Conservation (phyloP, 495 filamentous ascomycete genomes). For the Trichocladium antarcticum region DNA sequence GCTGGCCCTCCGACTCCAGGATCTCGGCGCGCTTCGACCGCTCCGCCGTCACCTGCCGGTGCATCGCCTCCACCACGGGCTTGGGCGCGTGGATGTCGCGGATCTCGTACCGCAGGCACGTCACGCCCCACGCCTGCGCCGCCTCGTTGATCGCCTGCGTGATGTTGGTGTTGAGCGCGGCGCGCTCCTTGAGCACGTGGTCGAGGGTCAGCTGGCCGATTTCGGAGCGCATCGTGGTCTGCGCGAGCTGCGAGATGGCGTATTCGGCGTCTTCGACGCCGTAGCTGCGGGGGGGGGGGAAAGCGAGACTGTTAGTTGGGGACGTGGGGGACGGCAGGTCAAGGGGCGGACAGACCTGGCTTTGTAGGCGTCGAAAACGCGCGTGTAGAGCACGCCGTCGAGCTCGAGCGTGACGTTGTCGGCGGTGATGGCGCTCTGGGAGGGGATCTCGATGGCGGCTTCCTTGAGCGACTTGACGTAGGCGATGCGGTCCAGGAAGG, state of each 20-base stretch:
- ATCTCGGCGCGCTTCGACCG: slow-evolving; percentile 95
- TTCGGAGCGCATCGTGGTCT: slow-evolving; percentile 97
- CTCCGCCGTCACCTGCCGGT: slow-evolving; percentile 93
- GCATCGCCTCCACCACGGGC: slow-evolving; percentile 91
- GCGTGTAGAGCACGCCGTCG: slow-evolving; percentile 88
- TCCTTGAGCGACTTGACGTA: slow-evolving; percentile 98
- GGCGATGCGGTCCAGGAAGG: slow-evolving; percentile 88
- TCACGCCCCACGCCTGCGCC: slow-evolving; percentile 89
- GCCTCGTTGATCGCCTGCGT: slow-evolving; percentile 97
- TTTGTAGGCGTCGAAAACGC: slow-evolving; percentile 95
- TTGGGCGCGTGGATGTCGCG: slow-evolving; percentile 94
- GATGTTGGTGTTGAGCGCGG: slow-evolving; percentile 92
- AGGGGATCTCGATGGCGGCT: slow-evolving; percentile 84
- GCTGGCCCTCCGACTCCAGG: slow-evolving; percentile 86
- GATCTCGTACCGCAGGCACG: slow-evolving; percentile 94
- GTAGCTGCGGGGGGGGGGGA: slow-evolving; percentile 54
- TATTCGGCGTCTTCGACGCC: slow-evolving; percentile 98
- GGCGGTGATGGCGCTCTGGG: slow-evolving; percentile 92
- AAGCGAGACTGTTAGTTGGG: slow-evolving; percentile 10
- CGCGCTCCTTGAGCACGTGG: slow-evolving; percentile 93
- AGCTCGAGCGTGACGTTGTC: slow-evolving; percentile 97
- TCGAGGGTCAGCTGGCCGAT: slow-evolving; percentile 94
- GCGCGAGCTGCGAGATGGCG: slow-evolving; percentile 92
- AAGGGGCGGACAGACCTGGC: slow-evolving; percentile 48
- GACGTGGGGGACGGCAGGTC: not conserved